phyloP scores from a whole-genome alignment of 768 basidiomycete genomes.

The Tylopilus plumbeoviolaceoides region DNA sequence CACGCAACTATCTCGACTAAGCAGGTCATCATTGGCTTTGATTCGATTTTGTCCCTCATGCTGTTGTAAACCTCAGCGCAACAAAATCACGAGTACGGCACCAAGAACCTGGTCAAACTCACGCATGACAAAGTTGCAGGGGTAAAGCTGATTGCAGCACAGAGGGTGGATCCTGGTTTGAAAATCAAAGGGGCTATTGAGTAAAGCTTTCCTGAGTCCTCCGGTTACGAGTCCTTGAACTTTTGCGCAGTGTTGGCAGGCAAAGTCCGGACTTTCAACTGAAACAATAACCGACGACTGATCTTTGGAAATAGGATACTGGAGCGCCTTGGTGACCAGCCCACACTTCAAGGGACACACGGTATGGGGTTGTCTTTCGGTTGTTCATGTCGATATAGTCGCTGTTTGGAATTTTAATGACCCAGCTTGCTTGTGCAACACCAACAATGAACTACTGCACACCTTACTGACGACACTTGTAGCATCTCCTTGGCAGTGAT shows the following conservation, averaged over 20 bases:
- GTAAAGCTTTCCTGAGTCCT: background rate
- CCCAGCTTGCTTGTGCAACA: background rate
- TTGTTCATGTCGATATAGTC: background rate
- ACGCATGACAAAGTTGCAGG: background rate
- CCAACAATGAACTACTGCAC: too few species aligned
- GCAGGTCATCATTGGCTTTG: background rate
- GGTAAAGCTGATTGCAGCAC: background rate
- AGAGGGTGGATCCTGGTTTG: background rate
- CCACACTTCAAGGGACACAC: background rate
- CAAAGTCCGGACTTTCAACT: background rate
- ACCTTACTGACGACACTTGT: background rate
- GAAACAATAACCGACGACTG: background rate
- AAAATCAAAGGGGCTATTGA: background rate
- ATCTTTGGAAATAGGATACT: background rate
- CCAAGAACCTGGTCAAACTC: background rate
- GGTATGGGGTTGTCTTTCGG: background rate
- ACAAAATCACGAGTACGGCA: background rate
- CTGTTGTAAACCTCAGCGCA: background rate
- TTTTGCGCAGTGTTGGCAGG: background rate
- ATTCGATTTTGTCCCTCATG: background rate
- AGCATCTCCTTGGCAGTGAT: background rate
- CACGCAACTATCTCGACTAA: background rate
- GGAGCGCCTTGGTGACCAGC: background rate
- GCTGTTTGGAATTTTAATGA: constrained; percentile 2
- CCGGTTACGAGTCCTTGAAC: background rate